Evolutionary conservation across 2,329 filamentous ascomycete genomes (phyloP).

Genomic region (Xylaria sp.): DNA sequence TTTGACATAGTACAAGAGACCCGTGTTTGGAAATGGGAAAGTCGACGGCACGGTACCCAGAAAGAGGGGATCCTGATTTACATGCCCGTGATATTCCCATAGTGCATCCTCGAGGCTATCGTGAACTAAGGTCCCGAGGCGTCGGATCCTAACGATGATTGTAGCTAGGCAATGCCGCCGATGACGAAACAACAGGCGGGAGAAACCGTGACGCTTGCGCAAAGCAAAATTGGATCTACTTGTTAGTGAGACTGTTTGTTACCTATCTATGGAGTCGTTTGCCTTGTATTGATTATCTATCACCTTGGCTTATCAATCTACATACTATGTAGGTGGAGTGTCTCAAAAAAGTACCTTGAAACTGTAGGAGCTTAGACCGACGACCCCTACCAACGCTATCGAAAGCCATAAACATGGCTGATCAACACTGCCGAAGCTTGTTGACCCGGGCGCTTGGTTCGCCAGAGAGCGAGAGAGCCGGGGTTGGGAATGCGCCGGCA

Average conservation of each 20-base stretch:
- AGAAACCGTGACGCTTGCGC: conserved; percentile 3
- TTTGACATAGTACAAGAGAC: neutral
- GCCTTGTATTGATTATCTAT: neutral
- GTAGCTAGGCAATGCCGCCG: neutral
- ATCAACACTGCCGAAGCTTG: conserved; percentile 23
- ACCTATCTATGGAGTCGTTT: neutral
- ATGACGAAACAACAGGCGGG: neutral
- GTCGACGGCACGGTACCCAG: neutral
- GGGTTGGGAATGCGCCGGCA: neutral
- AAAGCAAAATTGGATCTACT: neutral
- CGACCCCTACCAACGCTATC: conserved; percentile 4
- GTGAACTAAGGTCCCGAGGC: neutral
- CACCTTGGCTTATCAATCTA: neutral
- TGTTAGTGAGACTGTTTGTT: conserved; percentile 4
- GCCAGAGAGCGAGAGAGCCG: conserved; percentile 2
- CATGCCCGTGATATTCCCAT: neutral
- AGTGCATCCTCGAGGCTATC: neutral
- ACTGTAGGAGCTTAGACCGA: neutral
- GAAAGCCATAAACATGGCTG: conserved; percentile 7
- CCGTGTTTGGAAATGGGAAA: neutral
- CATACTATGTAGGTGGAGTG: neutral
- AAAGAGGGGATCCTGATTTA: neutral
- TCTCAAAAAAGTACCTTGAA: neutral
- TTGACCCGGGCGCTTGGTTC: conserved; percentile 31
- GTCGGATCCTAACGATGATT: conserved; percentile 1